Evolutionary conservation across 495 filamentous ascomycete genomes (phyloP).

Genomic region (Aspergillus leporis): DNA sequence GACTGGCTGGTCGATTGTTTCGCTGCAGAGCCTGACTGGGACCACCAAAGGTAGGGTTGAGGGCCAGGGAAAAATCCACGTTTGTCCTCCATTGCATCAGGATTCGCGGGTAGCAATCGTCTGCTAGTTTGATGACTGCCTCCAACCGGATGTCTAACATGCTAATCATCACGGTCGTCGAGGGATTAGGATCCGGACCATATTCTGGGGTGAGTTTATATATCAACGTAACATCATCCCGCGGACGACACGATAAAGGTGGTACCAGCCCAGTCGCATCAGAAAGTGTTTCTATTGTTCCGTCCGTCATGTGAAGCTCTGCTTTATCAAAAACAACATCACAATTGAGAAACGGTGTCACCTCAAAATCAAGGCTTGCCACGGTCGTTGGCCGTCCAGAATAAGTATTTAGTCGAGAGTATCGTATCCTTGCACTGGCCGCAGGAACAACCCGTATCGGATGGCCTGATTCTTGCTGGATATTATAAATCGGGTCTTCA

Average conservation of each 20-base stretch:
- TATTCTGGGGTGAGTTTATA: constrained; percentile 73
- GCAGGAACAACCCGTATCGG: constrained; percentile 74
- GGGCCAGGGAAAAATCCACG: constrained; percentile 78
- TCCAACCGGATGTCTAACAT: constrained; percentile 64
- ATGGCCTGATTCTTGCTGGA: constrained; percentile 61
- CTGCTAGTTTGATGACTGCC: constrained; percentile 62
- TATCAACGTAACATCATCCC: constrained; percentile 82
- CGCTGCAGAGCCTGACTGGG: constrained; percentile 56
- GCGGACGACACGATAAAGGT: constrained; percentile 70
- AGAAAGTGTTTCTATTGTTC: constrained; percentile 67
- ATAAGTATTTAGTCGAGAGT: constrained; percentile 68
- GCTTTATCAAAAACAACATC: constrained; percentile 69
- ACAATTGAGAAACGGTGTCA: constrained; percentile 77
- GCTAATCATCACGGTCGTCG: constrained; percentile 49
- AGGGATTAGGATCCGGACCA: constrained; percentile 50
- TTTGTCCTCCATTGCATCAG: constrained; percentile 78
- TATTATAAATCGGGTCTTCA: constrained; percentile 61
- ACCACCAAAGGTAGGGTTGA: constrained; percentile 62
- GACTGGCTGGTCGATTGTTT: constrained; percentile 56
- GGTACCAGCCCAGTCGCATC: constrained; percentile 55
- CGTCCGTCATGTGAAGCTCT: constrained; percentile 63
- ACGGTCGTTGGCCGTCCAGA: constrained; percentile 67
- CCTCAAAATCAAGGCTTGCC: constrained; percentile 84
- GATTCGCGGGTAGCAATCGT: constrained; percentile 70
- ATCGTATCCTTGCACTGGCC: constrained; percentile 81